Base-by-base conservation (phyloP, 2,329 filamentous ascomycete species). In the Chrysoporthe deuterocubensis region DNA sequence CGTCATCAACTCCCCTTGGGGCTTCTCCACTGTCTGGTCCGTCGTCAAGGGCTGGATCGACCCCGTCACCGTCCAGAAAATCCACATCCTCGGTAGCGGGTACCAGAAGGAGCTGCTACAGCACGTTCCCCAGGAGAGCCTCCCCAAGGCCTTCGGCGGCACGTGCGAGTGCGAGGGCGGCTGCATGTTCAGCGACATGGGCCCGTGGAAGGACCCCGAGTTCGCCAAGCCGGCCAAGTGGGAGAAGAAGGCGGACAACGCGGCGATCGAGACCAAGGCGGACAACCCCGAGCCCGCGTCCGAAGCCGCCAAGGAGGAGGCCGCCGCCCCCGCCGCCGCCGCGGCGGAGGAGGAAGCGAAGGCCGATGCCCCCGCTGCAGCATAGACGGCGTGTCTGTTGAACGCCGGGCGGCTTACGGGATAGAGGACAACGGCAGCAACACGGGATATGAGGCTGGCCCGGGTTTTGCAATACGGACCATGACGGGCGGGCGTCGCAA, bases 1-100 rank as follows among this genome's bases (percentile, higher is more conserved):
- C 86, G 84, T 99, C 75, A 97, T 99, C 89, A 99, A 99, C 82
- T 93, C 95, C 3, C 94, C 94, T 26, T 98, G 94, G 94, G 94
- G 94, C 37, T 98, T 98, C 86, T 90, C 90, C 70, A 87, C 87
- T 73, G 92, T 94, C 71, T 99, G 96, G 87, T 86, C 83, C 77
- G 86, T 96, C 67, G 88, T 98, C 81, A 97, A 96, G 87, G 89
- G 90, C 73, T 98, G 96, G 89, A 87, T 99, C 75, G 96, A 99
- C 82, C 96, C 96, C 63, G 94, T 99, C 76, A 99, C 96, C 60
- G 94, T 97, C 70, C 86, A 90, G 78, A 99, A 99, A 89, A 99
- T 99, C 77, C 89, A 97, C 81, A 90, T 99, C 67, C 86, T 98
- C 50, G 93, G 94, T 72, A 82, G 84, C 72, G 84, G 87, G 69